Evolutionary conservation across 2,329 filamentous ascomycete species (phyloP), one percentile per base, ranked within the genome.

Genomic region (Hypoxylon rubiginosum): DNA sequence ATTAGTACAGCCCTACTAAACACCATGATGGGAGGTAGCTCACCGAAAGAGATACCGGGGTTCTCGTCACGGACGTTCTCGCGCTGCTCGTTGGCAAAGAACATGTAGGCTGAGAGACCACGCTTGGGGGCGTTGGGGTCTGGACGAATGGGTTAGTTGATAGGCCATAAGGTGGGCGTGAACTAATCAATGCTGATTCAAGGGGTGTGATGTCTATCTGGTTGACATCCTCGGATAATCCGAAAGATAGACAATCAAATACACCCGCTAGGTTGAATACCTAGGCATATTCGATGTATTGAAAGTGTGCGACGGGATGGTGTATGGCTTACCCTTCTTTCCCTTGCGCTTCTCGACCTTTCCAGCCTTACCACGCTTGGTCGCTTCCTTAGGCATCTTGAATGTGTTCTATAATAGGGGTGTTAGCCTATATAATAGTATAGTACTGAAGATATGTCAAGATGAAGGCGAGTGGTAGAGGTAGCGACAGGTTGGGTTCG

Each of bases 101-200:
- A 98, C 96, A 99, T 99, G 90, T 99, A 99, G 71, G 96, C 96
- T 58, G 96, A 98, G 54, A 99, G 93, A 86, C 95, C 96, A 83
- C 96, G 94, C 94, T 98, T 99, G 81, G 96, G 96, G 67, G 94
- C 95, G 84, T 97, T 97, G 83, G 94, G 94, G 83, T 97, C 94
- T 97, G 76, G 8, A 15, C 28, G 19, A 10, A 63, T 41, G 30
- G 68, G 72, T 66, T 67, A 66, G 61, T 45, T 2, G 32, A 51
- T 13, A 19, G 30, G 45, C 26, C 26, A 24, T 4, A 30, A n/a
- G 26, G 30, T 24, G 48, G 15, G 26, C 17, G 49, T 15, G 41
- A 19, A 34, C 19, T 6, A 36, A 24, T 30, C 41, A 3, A 62
- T 4, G 9, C 6, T 26, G 32, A 39, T 32, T n/a, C 9, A 28